Evolutionary conservation across 257 asterid species (phyloP), one percentile per base, ranked within the genome.

Genomic region (Oldenlandia corymbosa): DNA sequence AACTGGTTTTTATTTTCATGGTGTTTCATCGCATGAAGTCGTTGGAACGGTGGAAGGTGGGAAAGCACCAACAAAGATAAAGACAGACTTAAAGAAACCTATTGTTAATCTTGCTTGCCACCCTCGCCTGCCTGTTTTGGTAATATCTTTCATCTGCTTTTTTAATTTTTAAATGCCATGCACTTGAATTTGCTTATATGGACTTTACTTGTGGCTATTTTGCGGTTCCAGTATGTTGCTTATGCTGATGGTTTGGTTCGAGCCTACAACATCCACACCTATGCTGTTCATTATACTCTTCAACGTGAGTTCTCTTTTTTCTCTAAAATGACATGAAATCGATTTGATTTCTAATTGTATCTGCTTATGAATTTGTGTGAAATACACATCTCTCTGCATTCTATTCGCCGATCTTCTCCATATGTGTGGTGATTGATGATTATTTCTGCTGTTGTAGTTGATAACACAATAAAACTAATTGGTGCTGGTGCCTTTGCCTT

Each of bases 1-100:
- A 49, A 43, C 2, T 50, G 51, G 34, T 21, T 67, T 45, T 80
- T 85, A 49, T 75, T 66, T 58, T 64, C 61, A 21, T 58, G 47
- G 63, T 70, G 5, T 76, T 78, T 69, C 56, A 67, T 65, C 60
- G 60, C 69, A 72, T 71, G 74, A 78, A 90, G 99, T 93, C 77
- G 97, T 93, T 74, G 99, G 96, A 73, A 90, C 99, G 62, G 90
- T 93, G 73, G 97, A 87, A 70, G 99, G 99, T 9, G 99, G 99
- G 68, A 93, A 83, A 75, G 90, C 90, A n/a, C 97, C 99, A 27
- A 90, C 97, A 46, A 93, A 93, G 75, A 93, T 93, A 83, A 93
- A 93, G 83, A 84, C 99, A 10, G 99, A 93, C 87, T 79, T 93
- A 77, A 93, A 93, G 96, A 93, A 93, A 78, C 99, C 99, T 71